These are phyloP conservation scores for Zalerion maritima DNA, from an alignment of 495 filamentous ascomycete species.

Conservation along the genomic window DNA sequence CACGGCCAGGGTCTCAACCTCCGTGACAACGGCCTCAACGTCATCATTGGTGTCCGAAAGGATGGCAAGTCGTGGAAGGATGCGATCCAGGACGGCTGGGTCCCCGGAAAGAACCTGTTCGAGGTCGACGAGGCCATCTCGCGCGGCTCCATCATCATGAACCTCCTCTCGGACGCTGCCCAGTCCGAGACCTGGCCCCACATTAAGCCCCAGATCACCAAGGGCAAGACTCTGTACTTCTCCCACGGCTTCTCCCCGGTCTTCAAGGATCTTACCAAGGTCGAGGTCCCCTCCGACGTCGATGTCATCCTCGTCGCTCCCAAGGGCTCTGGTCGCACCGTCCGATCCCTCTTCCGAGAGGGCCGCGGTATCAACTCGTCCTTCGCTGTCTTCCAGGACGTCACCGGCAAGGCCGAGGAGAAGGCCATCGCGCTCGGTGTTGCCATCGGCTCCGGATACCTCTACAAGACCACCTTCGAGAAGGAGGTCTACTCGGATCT, in stretches of 20 bases:
- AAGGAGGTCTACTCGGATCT: slow-evolving; percentile 99
- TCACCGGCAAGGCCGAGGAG: slow-evolving; percentile 95
- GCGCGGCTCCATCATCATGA: slow-evolving; percentile 94
- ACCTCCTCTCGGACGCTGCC: slow-evolving; percentile 91
- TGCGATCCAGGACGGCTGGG: slow-evolving; percentile 91
- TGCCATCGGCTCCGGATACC: slow-evolving; percentile 89
- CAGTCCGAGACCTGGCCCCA: slow-evolving; percentile 96
- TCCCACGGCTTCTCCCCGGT: slow-evolving; percentile 99
- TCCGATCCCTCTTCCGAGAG: slow-evolving; percentile 93
- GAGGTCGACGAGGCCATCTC: slow-evolving; percentile 90
- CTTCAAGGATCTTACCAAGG: slow-evolving; percentile 98
- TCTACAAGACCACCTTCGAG: slow-evolving; percentile 99
- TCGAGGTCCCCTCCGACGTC: slow-evolving; percentile 85
- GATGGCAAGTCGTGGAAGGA: slow-evolving; percentile 97
- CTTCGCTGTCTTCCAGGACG: slow-evolving; percentile 95
- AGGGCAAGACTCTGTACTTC: slow-evolving; percentile 99
- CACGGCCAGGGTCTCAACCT: slow-evolving; percentile 99
- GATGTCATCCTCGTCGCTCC: slow-evolving; percentile 98
- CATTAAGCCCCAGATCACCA: slow-evolving; percentile 94
- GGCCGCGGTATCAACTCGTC: slow-evolving; percentile 99
- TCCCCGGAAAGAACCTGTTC: slow-evolving; percentile 95
- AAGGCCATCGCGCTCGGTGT: slow-evolving; percentile 95
- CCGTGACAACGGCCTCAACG: slow-evolving; percentile 96
- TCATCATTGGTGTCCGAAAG: slow-evolving; percentile 97
- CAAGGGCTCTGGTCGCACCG: slow-evolving; percentile 96